Percentiles rank a stretch among this genome's conserved stretches.
These are phyloP conservation scores for Tulasnella sp. DNA, from an alignment of 768 basidiomycete genomes.

Conservation along the genomic window DNA sequence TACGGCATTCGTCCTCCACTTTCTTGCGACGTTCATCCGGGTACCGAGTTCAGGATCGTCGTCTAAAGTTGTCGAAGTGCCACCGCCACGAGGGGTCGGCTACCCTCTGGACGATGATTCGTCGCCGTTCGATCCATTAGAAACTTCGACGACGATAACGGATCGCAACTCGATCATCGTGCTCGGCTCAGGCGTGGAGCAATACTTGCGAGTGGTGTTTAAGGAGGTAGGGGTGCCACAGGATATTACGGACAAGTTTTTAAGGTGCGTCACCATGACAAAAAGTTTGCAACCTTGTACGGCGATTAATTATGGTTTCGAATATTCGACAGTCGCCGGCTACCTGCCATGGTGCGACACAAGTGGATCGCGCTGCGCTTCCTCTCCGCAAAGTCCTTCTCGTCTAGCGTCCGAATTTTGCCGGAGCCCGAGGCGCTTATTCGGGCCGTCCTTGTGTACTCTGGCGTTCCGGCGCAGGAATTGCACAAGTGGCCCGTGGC, in stretches of 20 bases:
- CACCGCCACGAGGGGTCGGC: no score
- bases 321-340: background rate
- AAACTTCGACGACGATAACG: background rate
- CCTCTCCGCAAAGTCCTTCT: background rate
- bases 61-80: background rate
- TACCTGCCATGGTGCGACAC: background rate
- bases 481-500: background rate
- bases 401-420: background rate
- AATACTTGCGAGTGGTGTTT: background rate
- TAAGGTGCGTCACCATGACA: background rate
- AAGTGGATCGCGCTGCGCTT: background rate
- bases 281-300: background rate
- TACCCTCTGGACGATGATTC: no score
- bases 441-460: background rate
- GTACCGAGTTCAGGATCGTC: background rate
- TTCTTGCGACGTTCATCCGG: background rate
- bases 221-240: background rate
- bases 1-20: background rate
- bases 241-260: background rate
- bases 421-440: background rate
- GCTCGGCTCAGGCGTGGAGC: background rate
- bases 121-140: background rate
- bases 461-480: background rate
- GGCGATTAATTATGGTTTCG: no score
- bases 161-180: slow-evolving; percentile 3